These are phyloP conservation scores for Fistulifera solaris DNA, from an alignment of 108 stramenopile species.

Conservation along the genomic window DNA sequence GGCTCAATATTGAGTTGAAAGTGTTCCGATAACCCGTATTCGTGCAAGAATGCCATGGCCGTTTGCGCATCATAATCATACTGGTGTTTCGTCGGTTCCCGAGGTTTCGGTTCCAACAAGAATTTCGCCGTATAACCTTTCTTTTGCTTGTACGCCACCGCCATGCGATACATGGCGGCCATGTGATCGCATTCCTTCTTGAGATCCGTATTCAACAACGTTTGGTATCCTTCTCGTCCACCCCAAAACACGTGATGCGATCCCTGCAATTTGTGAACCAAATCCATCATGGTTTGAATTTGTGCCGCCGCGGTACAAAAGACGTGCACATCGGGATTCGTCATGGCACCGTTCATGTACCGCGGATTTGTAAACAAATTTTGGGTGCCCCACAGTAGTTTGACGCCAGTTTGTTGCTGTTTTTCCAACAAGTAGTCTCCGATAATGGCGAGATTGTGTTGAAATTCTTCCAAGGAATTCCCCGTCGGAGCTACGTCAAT, in stretches of 20 bases:
- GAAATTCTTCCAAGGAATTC: conserved; percentile 31
- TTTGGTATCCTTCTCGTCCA: conserved; percentile 53
- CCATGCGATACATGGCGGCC: conserved; percentile 50
- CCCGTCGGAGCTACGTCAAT: conserved; percentile 54
- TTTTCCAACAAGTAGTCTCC: conserved; percentile 31
- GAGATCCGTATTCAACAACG: conserved; percentile 43
- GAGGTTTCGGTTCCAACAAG: conserved; percentile 60
- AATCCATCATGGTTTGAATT: conserved; percentile 53
- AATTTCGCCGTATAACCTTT: conserved; percentile 40
- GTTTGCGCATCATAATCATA: conserved; percentile 73
- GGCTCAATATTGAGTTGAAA: conserved; percentile 67
- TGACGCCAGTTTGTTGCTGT: conserved; percentile 48
- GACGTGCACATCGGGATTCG: conserved; percentile 50
- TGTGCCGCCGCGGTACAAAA: conserved; percentile 48
- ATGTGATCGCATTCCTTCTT: conserved; percentile 54
- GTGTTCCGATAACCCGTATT: conserved; percentile 41
- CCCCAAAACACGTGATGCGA: conserved; percentile 63
- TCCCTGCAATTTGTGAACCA: conserved; percentile 49
- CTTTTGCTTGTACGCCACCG: conserved; percentile 35
- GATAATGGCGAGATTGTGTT: conserved; percentile 36
- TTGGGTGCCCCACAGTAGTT: conserved; percentile 57
- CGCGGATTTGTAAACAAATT: conserved; percentile 51
- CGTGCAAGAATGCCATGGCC: conserved; percentile 45
- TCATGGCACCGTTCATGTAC: conserved; percentile 63
- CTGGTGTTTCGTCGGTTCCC: conserved; percentile 63